A percentile compares a stretch with the other conserved stretches of the same genome.
Conservation (phyloP, 192 early-diverging fungal genomes). For the Coemansia sp. region DNA sequence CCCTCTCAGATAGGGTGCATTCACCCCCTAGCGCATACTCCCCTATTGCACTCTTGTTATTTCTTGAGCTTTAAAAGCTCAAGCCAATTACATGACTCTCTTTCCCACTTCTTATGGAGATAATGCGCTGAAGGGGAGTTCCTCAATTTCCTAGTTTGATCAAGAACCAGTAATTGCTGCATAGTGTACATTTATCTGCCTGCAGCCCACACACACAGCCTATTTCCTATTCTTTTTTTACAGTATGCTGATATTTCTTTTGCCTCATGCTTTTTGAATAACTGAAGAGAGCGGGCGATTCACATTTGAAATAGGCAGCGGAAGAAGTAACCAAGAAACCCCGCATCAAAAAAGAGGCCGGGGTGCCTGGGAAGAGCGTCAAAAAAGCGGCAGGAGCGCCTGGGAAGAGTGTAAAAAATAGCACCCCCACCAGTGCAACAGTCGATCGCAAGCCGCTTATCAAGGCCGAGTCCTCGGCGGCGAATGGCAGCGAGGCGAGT, state of each 20-base stretch:
- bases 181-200: background rate
- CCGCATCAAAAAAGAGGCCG: conserved; percentile 18
- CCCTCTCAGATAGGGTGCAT: background rate
- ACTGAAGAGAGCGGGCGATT: background rate
- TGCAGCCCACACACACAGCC: background rate
- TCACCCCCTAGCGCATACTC: background rate
- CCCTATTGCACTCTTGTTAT: background rate
- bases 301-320: conserved; percentile 2
- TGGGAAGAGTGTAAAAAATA: background rate
- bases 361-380: background rate
- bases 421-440: conserved; percentile 6
- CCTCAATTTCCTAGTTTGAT: background rate
- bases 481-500: conserved; percentile 32
- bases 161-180: background rate
- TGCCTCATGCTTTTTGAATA: background rate
- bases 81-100: background rate
- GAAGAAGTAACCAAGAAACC: conserved; percentile 7
- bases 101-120: background rate
- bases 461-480: conserved; percentile 39
- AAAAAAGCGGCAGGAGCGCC: conserved; percentile 1
- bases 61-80: background rate
- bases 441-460: conserved; percentile 34
- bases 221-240: background rate
- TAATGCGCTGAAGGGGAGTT: background rate
- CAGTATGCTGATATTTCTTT: background rate